phyloP scores from a whole-genome alignment of 805 yeast genomes.

The Starmerella sirachaensis region DNA sequence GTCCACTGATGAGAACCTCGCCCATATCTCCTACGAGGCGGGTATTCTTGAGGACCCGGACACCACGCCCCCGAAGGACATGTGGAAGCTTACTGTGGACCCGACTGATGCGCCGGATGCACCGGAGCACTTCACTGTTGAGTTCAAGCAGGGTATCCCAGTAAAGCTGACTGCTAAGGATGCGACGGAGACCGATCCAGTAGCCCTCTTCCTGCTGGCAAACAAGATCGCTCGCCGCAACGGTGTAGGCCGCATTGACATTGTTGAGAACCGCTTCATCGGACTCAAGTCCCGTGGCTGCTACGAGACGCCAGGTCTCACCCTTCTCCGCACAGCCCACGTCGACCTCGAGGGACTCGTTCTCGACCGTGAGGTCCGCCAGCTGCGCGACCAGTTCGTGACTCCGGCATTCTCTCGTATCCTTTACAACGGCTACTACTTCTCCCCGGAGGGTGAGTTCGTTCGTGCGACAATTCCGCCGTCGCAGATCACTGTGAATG shows the following conservation, averaged over 20 bases:
- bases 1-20: constrained; percentile 99
- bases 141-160: constrained; percentile 79
- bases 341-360: constrained; percentile 95
- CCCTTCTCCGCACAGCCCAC: constrained; percentile 85
- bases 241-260: constrained; percentile 98
- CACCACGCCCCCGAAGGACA: constrained; percentile 97
- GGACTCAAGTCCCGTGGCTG: constrained; percentile 99
- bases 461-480: constrained; percentile 70
- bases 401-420: constrained; percentile 82
- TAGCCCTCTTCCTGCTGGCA: constrained; percentile 83
- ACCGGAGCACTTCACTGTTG: constrained; percentile 80
- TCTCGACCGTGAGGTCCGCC: constrained; percentile 94
- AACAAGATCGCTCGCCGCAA: constrained; percentile 95
- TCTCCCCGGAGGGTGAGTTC: constrained; percentile 96
- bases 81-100: constrained; percentile 98
- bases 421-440: constrained; percentile 94
- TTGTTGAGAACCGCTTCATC: constrained; percentile 97
- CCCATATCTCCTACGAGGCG: constrained; percentile 98
- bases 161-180: constrained; percentile 59
- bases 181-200: constrained; percentile 65
- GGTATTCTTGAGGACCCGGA: constrained; percentile 98
- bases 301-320: constrained; percentile 98
- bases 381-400: constrained; percentile 90
- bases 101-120: constrained; percentile 88
- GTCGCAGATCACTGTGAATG: constrained; percentile 90